Conservation (phyloP, 192 early-diverging fungal species). For the Coemansia sp. region DNA sequence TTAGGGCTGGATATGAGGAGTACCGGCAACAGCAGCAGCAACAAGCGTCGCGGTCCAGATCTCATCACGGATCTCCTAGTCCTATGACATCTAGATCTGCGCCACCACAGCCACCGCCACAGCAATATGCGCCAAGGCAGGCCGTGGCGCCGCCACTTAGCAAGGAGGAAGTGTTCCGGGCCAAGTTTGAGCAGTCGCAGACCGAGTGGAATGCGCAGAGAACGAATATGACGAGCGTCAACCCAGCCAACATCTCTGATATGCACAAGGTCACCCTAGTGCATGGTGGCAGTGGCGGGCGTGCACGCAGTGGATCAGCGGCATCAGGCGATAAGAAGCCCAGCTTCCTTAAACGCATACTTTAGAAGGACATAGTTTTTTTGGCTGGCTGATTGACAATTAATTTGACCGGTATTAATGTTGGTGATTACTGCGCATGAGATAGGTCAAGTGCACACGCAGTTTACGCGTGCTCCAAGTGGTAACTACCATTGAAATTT, state of each 20-base stretch:
- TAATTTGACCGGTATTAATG: not conserved
- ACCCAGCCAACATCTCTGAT: slow-evolving; percentile 28
- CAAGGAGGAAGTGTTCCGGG: slow-evolving; percentile 51
- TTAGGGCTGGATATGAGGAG: slow-evolving; percentile 50
- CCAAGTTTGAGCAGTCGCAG: slow-evolving; percentile 54
- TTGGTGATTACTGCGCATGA: not conserved
- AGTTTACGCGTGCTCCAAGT: not conserved
- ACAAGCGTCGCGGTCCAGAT: slow-evolving; percentile 30
- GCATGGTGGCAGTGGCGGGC: slow-evolving; percentile 15
- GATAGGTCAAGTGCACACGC: not conserved
- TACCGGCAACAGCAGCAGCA: slow-evolving; percentile 33
- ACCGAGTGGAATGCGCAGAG: slow-evolving; percentile 47
- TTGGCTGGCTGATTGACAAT: too few species aligned
- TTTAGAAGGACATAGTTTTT: not conserved
- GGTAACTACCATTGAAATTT: not conserved
- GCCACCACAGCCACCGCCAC: slow-evolving; percentile 23
- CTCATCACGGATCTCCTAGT: slow-evolving; percentile 8
- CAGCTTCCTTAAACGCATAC: slow-evolving; percentile 35
- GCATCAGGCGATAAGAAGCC: slow-evolving; percentile 23
- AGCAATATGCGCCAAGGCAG: slow-evolving; percentile 19
- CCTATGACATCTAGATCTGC: not conserved
- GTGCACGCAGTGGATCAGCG: slow-evolving; percentile 36
- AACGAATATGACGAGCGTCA: slow-evolving; percentile 15
- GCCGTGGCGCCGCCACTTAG: slow-evolving; percentile 17
- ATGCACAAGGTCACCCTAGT: slow-evolving; percentile 50